Conservation (phyloP, 257 asterid species). For the Capsicum chinense region DNA sequence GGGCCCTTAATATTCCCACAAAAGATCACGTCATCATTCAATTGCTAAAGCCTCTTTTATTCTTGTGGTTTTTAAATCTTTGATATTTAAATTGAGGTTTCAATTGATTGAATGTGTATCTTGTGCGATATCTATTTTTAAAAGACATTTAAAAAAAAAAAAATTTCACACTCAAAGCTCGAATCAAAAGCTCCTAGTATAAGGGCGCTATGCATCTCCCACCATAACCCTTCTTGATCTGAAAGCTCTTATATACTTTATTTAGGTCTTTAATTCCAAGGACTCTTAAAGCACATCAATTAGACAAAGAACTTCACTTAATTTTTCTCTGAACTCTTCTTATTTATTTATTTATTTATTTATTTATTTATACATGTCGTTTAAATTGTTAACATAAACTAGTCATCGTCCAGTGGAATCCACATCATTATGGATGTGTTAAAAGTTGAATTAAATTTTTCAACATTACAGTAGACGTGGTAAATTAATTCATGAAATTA, state of each 20-base stretch:
- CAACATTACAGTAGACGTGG: not conserved
- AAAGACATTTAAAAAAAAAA: no score
- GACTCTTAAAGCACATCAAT: not conserved
- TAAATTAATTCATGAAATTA: no score
- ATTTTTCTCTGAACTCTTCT: not conserved
- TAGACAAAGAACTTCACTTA: not conserved
- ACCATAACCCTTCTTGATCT: not conserved
- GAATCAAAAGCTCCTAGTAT: not conserved
- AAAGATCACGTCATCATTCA: not conserved
- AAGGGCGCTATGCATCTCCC: not conserved
- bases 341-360: not conserved
- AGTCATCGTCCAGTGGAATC: not conserved
- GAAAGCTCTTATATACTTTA: not conserved
- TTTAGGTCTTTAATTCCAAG: not conserved
- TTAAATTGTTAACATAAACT: not conserved
- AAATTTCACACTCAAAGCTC: not conserved
- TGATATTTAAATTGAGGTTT: not conserved
- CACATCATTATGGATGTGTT: not conserved
- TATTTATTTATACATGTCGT: not conserved
- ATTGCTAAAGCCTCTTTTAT: not conserved
- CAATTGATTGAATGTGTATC: not conserved
- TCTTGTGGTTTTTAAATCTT: not conserved
- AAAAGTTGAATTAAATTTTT: not conserved
- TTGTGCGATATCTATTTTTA: not conserved
- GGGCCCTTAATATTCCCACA: not conserved